Evolutionary conservation across 148 eudicot species (phyloP).

Genomic region (Polygonum maritimum): DNA sequence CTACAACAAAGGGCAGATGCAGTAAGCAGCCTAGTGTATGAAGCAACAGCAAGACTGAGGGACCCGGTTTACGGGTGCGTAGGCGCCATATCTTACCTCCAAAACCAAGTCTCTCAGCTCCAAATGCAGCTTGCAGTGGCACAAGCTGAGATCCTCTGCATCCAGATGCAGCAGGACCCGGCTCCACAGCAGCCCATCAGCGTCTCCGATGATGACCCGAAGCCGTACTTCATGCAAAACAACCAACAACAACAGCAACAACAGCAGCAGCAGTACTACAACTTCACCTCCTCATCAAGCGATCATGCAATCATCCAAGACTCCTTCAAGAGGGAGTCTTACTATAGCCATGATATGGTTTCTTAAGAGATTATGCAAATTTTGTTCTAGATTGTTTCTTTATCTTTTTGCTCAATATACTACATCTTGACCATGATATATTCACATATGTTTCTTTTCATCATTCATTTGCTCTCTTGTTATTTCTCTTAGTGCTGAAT

Average conservation of each 20-base stretch:
- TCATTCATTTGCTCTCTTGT: constrained; percentile 5
- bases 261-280: constrained; percentile 23
- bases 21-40: constrained; percentile 78
- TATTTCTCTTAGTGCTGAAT: neutral
- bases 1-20: constrained; percentile 74
- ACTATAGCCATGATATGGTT: constrained; percentile 54
- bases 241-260: constrained; percentile 32
- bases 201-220: neutral
- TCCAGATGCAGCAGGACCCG: constrained; percentile 77
- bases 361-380: constrained; percentile 17
- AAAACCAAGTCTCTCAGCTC: constrained; percentile 75
- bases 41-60: constrained; percentile 70
- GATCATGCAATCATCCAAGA: constrained; percentile 47
- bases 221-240: neutral
- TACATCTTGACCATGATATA: neutral
- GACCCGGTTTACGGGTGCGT: constrained; percentile 95
- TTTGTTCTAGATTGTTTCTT: constrained; percentile 7
- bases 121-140: constrained; percentile 95
- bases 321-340: constrained; percentile 53
- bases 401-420: neutral
- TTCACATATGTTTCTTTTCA: constrained; percentile 1
- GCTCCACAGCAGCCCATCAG: neutral
- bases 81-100: constrained; percentile 70
- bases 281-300: constrained; percentile 31
- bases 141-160: constrained; percentile 79